phyloP scores from a whole-genome alignment of 2,329 filamentous ascomycete genomes.

The Penicillium sp. region DNA sequence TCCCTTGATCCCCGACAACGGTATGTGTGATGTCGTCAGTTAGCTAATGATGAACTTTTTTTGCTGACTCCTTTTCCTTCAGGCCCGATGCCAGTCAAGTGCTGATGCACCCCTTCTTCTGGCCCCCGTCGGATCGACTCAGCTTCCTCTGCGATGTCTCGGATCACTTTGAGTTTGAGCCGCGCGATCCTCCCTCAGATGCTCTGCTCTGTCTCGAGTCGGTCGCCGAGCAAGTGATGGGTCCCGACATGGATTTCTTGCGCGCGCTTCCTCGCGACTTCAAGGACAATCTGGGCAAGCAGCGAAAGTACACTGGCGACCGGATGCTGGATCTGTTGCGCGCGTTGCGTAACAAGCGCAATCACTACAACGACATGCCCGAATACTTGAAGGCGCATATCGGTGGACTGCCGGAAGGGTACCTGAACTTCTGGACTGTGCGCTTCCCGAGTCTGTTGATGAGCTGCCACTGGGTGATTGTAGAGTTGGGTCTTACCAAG shows the following conservation, averaged over 20 bases:
- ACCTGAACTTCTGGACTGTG: slow-evolving; percentile 79
- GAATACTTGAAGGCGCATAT: slow-evolving; percentile 73
- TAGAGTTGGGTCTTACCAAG: slow-evolving; percentile 60
- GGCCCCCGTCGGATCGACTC: slow-evolving; percentile 83
- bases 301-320: slow-evolving; percentile 88
- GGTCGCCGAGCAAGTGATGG: slow-evolving; percentile 46
- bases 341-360: slow-evolving; percentile 91
- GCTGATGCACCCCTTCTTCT: slow-evolving; percentile 95
- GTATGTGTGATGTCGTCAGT: slow-evolving; percentile 32
- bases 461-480: slow-evolving; percentile 74
- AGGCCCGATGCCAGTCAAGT: slow-evolving; percentile 74
- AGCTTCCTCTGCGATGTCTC: slow-evolving; percentile 95
- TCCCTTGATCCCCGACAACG: slow-evolving; percentile 63
- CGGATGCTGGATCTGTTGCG: slow-evolving; percentile 83
- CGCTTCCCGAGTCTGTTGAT: slow-evolving; percentile 78
- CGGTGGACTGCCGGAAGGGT: slow-evolving; percentile 75
- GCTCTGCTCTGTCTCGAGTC: slow-evolving; percentile 63
- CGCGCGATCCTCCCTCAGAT: slow-evolving; percentile 74
- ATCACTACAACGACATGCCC: slow-evolving; percentile 96
- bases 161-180: slow-evolving; percentile 93
- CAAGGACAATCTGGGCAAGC: slow-evolving; percentile 86
- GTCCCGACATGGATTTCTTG: slow-evolving; percentile 73
- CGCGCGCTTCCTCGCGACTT: slow-evolving; percentile 75
- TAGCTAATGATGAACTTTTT: background rate
- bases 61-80: slow-evolving; percentile 13